A percentile compares a stretch with the other conserved stretches of the same genome.
Evolutionary conservation across 257 asterid genomes (phyloP).

Genomic region (Scutellaria galericulata): DNA sequence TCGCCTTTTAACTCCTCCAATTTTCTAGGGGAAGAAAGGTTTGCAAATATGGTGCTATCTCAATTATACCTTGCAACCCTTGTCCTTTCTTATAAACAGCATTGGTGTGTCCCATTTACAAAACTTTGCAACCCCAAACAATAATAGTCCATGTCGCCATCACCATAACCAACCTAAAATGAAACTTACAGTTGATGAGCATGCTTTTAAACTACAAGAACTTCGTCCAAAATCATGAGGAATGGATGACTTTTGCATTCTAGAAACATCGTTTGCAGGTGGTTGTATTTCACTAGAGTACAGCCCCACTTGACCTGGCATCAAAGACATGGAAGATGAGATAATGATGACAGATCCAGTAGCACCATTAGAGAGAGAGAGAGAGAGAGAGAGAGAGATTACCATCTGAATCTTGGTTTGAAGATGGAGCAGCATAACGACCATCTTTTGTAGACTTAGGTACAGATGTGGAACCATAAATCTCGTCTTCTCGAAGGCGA

Average conservation of each 20-base stretch:
- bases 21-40: slow-evolving; percentile 17
- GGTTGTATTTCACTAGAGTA: slow-evolving; percentile 46
- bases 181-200: slow-evolving; percentile 71
- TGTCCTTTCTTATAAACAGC: slow-evolving; percentile 33
- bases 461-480: slow-evolving; percentile 55
- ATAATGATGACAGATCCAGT: slow-evolving; percentile 30
- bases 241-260: slow-evolving; percentile 38
- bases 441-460: slow-evolving; percentile 37
- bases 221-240: slow-evolving; percentile 45
- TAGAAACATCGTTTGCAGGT: slow-evolving; percentile 38
- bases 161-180: slow-evolving; percentile 20
- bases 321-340: slow-evolving; percentile 35
- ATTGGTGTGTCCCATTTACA: not conserved
- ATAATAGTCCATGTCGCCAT: slow-evolving; percentile 16
- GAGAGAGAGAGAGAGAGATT: slow-evolving; percentile 18
- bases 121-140: slow-evolving; percentile 23
- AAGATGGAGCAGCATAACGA: slow-evolving; percentile 38
- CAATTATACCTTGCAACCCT: slow-evolving; percentile 17
- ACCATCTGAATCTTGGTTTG: slow-evolving; percentile 42
- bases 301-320: slow-evolving; percentile 47
- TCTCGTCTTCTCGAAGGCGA: slow-evolving; percentile 65
- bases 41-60: not conserved
- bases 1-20: slow-evolving; percentile 21
- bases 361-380: slow-evolving; percentile 20
- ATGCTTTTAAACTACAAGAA: slow-evolving; percentile 50